These are phyloP conservation scores for Funneliformis mosseae DNA, from an alignment of 192 early-diverging fungal genomes.

Conservation along the genomic window DNA sequence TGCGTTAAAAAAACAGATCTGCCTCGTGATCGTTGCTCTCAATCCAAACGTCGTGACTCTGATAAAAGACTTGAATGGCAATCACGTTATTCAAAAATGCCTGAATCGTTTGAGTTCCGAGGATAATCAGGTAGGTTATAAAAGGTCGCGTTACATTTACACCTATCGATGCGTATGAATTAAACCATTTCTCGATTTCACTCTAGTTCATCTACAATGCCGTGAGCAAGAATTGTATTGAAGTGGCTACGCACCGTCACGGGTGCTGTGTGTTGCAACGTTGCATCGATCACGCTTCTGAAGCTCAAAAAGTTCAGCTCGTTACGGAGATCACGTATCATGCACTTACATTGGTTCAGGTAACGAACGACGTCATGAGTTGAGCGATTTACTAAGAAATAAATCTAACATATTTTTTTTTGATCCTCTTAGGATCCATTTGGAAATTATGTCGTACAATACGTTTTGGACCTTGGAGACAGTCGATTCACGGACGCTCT, in stretches of 20 bases:
- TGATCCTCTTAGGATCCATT: slow-evolving; percentile 62
- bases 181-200: neutral
- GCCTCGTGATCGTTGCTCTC: slow-evolving; percentile 67
- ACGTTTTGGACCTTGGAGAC: slow-evolving; percentile 80
- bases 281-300: slow-evolving; percentile 83
- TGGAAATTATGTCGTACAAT: slow-evolving; percentile 94
- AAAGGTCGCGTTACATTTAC: no score
- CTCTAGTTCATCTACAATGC: slow-evolving; percentile 81
- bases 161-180: neutral
- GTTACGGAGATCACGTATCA: slow-evolving; percentile 75
- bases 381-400: no score
- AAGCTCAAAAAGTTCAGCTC: slow-evolving; percentile 72
- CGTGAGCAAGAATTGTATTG: slow-evolving; percentile 73
- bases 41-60: slow-evolving; percentile 73
- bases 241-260: slow-evolving; percentile 89
- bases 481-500: slow-evolving; percentile 68
- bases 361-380: neutral
- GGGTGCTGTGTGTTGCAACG: slow-evolving; percentile 91
- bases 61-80: slow-evolving; percentile 90
- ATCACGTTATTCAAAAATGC: slow-evolving; percentile 94
- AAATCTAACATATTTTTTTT: neutral
- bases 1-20: slow-evolving; percentile 51
- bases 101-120: slow-evolving; percentile 70
- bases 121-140: slow-evolving; percentile 57
- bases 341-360: slow-evolving; percentile 75